A percentile compares a stretch with the other conserved stretches of the same genome.
phyloP scores from a whole-genome alignment of 805 yeast species.

The Limtongia smithiae region DNA sequence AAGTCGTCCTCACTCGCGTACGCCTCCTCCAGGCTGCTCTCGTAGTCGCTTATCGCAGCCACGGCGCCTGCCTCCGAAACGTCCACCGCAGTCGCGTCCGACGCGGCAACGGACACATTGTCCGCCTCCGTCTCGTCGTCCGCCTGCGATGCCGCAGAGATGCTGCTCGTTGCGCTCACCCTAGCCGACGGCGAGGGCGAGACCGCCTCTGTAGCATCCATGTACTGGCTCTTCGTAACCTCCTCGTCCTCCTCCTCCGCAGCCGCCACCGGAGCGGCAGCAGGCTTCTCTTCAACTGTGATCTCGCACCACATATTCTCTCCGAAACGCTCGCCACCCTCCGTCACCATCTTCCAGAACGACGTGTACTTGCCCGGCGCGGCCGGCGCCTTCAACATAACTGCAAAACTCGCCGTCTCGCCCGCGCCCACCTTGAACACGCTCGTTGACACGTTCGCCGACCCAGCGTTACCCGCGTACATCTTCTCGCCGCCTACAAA shows the following conservation, averaged over 20 bases:
- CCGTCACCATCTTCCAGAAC: constrained; percentile 18
- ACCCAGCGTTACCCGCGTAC: constrained; percentile 1
- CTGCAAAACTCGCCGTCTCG: constrained; percentile 22
- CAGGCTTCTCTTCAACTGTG: constrained; percentile 6
- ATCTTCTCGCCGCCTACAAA: constrained; percentile 19
- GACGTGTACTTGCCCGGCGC: constrained; percentile 13
- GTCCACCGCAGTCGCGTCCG: constrained; percentile 2
- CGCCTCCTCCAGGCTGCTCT: not conserved
- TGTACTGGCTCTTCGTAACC: constrained; percentile 23
- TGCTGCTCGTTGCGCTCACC: not conserved
- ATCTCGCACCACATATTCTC: constrained; percentile 21
- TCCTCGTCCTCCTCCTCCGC: constrained; percentile 10
- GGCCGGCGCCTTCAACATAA: constrained; percentile 19
- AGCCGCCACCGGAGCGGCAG: not conserved
- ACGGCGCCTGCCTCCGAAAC: not conserved
- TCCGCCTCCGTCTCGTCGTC: constrained; percentile 8
- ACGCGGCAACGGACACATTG: not conserved
- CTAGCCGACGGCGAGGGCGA: constrained; percentile 20
- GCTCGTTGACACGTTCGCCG: constrained; percentile 9
- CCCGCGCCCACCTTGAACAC: constrained; percentile 17
- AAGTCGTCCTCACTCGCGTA: constrained; percentile 5
- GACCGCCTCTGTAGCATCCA: constrained; percentile 23
- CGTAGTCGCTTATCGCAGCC: not conserved
- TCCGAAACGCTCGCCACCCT: constrained; percentile 23
- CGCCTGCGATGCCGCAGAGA: constrained; percentile 10